phyloP scores from a whole-genome alignment of 2,329 filamentous ascomycete genomes.

The Elsinoe fawcettii region DNA sequence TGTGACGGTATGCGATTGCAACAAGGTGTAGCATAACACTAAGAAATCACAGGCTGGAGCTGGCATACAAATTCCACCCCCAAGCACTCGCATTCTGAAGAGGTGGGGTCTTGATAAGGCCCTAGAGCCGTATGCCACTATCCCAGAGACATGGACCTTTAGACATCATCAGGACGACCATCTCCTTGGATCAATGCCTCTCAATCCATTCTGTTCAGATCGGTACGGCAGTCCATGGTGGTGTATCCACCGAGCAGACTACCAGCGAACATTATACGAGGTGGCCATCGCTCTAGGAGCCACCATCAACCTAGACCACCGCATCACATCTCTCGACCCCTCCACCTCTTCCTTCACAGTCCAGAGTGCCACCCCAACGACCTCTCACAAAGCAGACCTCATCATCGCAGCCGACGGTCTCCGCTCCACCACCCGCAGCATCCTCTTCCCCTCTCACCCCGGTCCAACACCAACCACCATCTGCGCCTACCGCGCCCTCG shows the following conservation, averaged over 20 bases:
- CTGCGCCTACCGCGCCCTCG: constrained; percentile 5
- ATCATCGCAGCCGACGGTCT: constrained; percentile 43
- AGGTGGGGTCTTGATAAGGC: constrained; percentile 43
- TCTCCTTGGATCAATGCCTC: background rate
- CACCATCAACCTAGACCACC: constrained; percentile 37
- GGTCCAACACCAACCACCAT: background rate
- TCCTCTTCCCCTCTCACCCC: background rate
- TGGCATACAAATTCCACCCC: constrained; percentile 47
- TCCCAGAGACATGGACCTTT: constrained; percentile 40
- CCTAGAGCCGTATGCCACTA: constrained; percentile 33
- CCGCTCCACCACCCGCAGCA: background rate
- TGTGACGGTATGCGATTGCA: background rate
- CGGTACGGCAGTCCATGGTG: constrained; percentile 51
- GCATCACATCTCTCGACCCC: constrained; percentile 37
- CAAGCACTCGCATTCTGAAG: constrained; percentile 42
- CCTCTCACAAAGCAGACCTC: constrained; percentile 29
- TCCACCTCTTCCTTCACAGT: background rate
- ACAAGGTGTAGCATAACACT: background rate
- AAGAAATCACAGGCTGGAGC: constrained; percentile 38
- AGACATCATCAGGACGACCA: background rate
- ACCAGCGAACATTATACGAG: constrained; percentile 46
- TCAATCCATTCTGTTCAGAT: constrained; percentile 1
- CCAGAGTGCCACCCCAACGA: background rate
- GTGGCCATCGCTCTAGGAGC: constrained; percentile 44
- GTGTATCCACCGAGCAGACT: constrained; percentile 55